Percentiles rank a stretch among this genome's conserved stretches.
These are phyloP conservation scores for Cyclotella baltica DNA, from an alignment of 108 stramenopile genomes.

Conservation along the genomic window DNA sequence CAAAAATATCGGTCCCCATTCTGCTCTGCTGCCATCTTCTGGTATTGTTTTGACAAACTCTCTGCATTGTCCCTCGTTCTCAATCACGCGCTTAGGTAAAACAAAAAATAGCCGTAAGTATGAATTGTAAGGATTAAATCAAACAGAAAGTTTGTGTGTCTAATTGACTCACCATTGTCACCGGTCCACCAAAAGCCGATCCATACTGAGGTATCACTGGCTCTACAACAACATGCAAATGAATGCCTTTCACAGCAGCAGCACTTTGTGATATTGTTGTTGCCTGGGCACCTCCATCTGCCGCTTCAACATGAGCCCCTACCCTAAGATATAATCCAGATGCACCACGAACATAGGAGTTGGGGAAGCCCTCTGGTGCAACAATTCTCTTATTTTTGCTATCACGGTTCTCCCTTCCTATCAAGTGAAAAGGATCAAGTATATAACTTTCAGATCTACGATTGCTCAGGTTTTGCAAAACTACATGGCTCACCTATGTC, in stretches of 20 bases:
- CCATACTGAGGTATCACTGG: conserved; percentile 87
- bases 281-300: conserved; percentile 53
- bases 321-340: conserved; percentile 80
- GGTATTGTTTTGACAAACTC: conserved; percentile 74
- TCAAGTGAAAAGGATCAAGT: too few species aligned
- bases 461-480: too few species aligned
- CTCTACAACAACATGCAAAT: conserved; percentile 77
- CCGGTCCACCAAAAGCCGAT: conserved; percentile 78
- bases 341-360: conserved; percentile 83
- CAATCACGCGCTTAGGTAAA: conserved; percentile 82
- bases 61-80: conserved; percentile 79
- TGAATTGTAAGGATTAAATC: neutral
- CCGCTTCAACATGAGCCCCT: conserved; percentile 84
- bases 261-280: conserved; percentile 45
- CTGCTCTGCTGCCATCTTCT: conserved; percentile 80
- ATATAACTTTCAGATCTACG: too few species aligned
- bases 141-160: neutral
- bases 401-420: conserved; percentile 65
- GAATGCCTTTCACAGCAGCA: conserved; percentile 76
- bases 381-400: conserved; percentile 60
- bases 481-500: too few species aligned
- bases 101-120: neutral
- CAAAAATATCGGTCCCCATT: conserved; percentile 83
- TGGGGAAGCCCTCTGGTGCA: conserved; percentile 88
- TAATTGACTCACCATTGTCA: conserved; percentile 50